Evolutionary conservation across 345 rosid species (phyloP).

Genomic region (Schrenkiella parvula): DNA sequence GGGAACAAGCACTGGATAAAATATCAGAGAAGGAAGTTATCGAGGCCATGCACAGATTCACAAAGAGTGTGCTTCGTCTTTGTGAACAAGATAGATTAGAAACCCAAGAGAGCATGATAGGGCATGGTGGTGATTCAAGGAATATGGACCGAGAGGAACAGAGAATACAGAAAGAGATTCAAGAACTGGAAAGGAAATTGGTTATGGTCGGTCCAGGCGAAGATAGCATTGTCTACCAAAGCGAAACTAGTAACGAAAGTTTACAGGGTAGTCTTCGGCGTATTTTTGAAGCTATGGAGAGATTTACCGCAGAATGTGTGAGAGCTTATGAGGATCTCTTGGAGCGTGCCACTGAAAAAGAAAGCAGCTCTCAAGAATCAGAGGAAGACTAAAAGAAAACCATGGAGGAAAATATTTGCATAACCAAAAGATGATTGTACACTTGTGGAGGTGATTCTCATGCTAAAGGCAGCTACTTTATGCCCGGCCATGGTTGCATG

Average conservation of each 20-base stretch:
- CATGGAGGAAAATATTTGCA: no score
- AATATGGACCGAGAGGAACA: slow-evolving; percentile 68
- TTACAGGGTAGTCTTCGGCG: slow-evolving; percentile 61
- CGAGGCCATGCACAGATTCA: slow-evolving; percentile 56
- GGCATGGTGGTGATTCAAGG: slow-evolving; percentile 60
- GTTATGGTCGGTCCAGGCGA: slow-evolving; percentile 30
- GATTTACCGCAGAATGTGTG: slow-evolving; percentile 51
- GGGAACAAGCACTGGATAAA: slow-evolving; percentile 67
- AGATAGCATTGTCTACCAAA: slow-evolving; percentile 53
- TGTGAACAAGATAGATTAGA: slow-evolving; percentile 70
- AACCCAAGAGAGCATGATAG: slow-evolving; percentile 45
- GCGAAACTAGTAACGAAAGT: slow-evolving; percentile 57
- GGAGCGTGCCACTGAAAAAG: slow-evolving; percentile 63
- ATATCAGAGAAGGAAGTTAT: slow-evolving; percentile 82
- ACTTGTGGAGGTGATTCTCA: slow-evolving; percentile 1
- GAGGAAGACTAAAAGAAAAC: slow-evolving; percentile 35
- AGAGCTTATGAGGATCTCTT: slow-evolving; percentile 72
- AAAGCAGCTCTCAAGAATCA: slow-evolving; percentile 37
- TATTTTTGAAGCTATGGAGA: slow-evolving; percentile 86
- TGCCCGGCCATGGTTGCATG: background rate
- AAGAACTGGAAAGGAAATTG: slow-evolving; percentile 76
- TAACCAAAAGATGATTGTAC: no score
- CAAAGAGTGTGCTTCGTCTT: slow-evolving; percentile 53
- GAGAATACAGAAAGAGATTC: slow-evolving; percentile 75
- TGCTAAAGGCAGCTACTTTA: background rate